Percentiles rank a stretch among this genome's conserved stretches.
Evolutionary conservation across 2,329 filamentous ascomycete genomes (phyloP).

Genomic region (Cladosporium velox): DNA sequence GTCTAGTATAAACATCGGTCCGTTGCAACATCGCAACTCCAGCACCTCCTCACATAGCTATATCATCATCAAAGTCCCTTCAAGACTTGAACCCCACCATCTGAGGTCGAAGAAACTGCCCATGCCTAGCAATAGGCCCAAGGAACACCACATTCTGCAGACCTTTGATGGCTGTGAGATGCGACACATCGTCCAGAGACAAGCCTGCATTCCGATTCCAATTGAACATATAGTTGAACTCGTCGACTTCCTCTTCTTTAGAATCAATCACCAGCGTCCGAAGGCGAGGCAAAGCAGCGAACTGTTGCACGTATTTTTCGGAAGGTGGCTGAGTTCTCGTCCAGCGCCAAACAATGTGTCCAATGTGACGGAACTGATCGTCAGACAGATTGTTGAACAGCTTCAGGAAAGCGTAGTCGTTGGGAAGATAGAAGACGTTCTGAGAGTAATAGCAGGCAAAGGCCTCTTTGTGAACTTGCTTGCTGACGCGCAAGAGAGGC

Average conservation of each 20-base stretch:
- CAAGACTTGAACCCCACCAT: not conserved
- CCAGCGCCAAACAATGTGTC: not conserved
- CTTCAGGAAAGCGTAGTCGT: not conserved
- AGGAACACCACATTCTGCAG: not conserved
- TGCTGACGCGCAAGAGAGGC: constrained; percentile 17
- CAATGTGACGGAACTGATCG: not conserved
- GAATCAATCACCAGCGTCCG: not conserved
- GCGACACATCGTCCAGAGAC: not conserved
- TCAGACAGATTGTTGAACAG: not conserved
- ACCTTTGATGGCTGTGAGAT: not conserved
- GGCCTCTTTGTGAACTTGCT: constrained; percentile 17
- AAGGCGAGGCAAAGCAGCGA: not conserved
- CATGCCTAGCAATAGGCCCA: not conserved
- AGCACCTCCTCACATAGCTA: not conserved
- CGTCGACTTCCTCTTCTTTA: not conserved
- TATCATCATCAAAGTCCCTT: not conserved
- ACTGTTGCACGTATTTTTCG: not conserved
- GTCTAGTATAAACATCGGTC: not conserved
- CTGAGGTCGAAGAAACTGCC: not conserved
- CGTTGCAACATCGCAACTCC: not conserved
- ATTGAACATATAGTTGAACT: not conserved
- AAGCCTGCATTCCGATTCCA: not conserved
- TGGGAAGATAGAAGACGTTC: constrained; percentile 1
- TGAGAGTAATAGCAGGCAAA: not conserved
- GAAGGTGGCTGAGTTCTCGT: not conserved